These are phyloP conservation scores for Kalanchoe fedtschenkoi DNA, from an alignment of 164 flowering plant genomes.

Conservation along the genomic window DNA sequence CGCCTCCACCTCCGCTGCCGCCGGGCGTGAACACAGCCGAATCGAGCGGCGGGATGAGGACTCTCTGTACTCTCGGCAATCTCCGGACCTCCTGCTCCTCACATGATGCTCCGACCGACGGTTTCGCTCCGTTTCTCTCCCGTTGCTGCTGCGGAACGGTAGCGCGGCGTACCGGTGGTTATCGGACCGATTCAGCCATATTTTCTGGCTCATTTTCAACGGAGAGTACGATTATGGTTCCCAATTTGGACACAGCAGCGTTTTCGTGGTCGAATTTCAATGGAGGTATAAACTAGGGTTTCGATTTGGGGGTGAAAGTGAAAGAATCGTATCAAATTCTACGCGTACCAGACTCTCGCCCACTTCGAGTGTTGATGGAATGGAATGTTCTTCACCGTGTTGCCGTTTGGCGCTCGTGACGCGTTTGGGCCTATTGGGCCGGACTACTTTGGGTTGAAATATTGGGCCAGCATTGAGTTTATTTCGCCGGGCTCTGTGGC, in stretches of 20 bases:
- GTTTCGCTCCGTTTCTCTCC: neutral
- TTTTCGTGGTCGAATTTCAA: no score
- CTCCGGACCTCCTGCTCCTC: neutral
- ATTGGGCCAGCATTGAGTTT: no score
- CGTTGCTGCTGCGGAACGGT: constrained; percentile 5
- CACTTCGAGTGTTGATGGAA: no score
- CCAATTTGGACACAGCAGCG: no score
- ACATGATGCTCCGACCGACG: neutral
- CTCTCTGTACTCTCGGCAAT: neutral
- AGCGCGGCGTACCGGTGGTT: constrained; percentile 21
- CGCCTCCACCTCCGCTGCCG: constrained; percentile 7
- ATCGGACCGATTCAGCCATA: constrained; percentile 28
- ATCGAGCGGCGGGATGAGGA: constrained; percentile 1
- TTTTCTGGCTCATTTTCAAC: constrained; percentile 15
- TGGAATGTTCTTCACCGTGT: no score
- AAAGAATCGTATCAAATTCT: neutral
- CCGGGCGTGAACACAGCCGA: constrained; percentile 1
- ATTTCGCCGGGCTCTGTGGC: no score
- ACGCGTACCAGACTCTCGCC: neutral
- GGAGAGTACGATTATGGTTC: no score
- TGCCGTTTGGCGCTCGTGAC: no score
- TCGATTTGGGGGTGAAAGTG: no score
- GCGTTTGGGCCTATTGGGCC: no score
- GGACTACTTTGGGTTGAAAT: no score
- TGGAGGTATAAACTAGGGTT: no score